Evolutionary conservation across 2,329 filamentous ascomycete genomes (phyloP).

Genomic region (Ceratocystis diversiconidia): DNA sequence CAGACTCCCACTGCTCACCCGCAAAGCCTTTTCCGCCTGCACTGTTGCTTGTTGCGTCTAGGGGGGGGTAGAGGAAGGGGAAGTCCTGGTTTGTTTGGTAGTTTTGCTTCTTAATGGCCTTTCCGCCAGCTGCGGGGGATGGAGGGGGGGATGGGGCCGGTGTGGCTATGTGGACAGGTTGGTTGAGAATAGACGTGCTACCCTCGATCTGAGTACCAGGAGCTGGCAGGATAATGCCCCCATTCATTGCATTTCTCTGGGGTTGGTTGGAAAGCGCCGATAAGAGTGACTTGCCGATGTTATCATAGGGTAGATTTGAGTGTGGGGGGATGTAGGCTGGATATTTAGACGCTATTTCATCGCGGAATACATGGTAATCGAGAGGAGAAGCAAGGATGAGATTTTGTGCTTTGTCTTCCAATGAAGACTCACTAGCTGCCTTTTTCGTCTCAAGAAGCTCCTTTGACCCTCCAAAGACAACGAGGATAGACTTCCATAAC

Average conservation of each 20-base stretch:
- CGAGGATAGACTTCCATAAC: slow-evolving; percentile 80
- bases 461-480: slow-evolving; percentile 67
- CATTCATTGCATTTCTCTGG: slow-evolving; percentile 43
- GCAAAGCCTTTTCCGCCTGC: slow-evolving; percentile 79
- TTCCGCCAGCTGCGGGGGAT: slow-evolving; percentile 72
- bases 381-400: slow-evolving; percentile 84
- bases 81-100: slow-evolving; percentile 99
- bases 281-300: slow-evolving; percentile 80
- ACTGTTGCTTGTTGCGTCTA: slow-evolving; percentile 77
- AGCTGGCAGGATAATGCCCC: slow-evolving; percentile 45
- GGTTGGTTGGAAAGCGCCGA: slow-evolving; percentile 69
- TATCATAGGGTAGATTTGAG: slow-evolving; percentile 68
- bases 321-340: slow-evolving; percentile 86
- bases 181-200: slow-evolving; percentile 67
- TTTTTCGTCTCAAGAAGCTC: slow-evolving; percentile 62
- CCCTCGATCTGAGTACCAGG: slow-evolving; percentile 42
- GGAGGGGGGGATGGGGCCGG: slow-evolving; percentile 91
- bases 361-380: slow-evolving; percentile 90
- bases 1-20: slow-evolving; percentile 62
- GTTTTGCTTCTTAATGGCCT: slow-evolving; percentile 95
- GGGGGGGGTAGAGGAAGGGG: slow-evolving; percentile 88
- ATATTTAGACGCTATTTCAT: slow-evolving; percentile 96
- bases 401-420: slow-evolving; percentile 52
- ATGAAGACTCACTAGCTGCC: slow-evolving; percentile 47
- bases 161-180: slow-evolving; percentile 96